Evolutionary conservation across 2,329 filamentous ascomycete species (phyloP), one percentile per base, ranked within the genome.

Genomic region (Whalleya microplaca): DNA sequence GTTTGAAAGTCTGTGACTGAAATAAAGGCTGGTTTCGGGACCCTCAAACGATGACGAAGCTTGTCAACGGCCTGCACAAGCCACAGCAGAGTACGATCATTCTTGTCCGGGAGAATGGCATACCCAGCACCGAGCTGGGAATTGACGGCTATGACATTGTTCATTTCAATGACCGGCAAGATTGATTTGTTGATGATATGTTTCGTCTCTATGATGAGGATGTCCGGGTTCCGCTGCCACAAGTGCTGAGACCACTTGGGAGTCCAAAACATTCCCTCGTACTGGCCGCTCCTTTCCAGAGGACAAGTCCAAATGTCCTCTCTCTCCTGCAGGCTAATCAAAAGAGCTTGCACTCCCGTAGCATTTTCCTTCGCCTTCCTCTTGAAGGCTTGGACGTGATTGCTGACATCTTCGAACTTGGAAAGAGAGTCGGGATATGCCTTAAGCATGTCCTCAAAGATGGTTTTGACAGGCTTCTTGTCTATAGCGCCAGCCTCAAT

Each of bases 1-100:
- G 66, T 68, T 43, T 68, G 66, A 20, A 69, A 68, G 48, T 68
- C 66, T 9, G 66, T 68, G 40, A 68, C 58, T 14, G 66, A 65
- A 44, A 69, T 21, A 18, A 65, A 62, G 23, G 63, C 53, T 2
- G 62, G 64, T 45, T 64, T 68, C 1, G 66, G 66, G 41, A 61
- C 62, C 27, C 64, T 56, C 16, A 69, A 56, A 46, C 61, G 63
- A 37, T 58, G 49, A n/a, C 66, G 66, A 7, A 69, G 51, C 50
- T 64, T 63, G 37, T 69, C 66, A 12, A 68, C 65, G 16, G 66
- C 58, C 37, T 63, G 63, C 40, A 62, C 63, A 10, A 69, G 46
- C 66, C 66, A 69, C 6, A 67, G 49, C 1, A 69, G 54, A 16
- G 66, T 69, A 23, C 59, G 58, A 50, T 69, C 64, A n/a, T 56